Conservation (phyloP, 140 eudicot species). For the Erigeron philadelphicus region DNA sequence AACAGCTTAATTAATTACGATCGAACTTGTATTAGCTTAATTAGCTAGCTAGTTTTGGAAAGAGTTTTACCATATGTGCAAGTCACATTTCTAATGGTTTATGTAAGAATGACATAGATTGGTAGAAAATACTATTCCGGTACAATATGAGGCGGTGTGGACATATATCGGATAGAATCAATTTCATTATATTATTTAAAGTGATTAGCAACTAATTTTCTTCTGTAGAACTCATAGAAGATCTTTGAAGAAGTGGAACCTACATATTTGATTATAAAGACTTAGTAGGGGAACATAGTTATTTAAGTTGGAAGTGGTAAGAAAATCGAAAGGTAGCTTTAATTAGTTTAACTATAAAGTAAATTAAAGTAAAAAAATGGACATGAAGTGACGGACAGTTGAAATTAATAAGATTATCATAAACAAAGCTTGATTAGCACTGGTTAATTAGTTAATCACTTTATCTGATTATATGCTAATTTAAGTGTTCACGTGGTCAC, state of each 20-base stretch:
- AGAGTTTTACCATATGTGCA: no score
- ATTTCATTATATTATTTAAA: no score
- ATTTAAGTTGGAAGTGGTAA: conserved; percentile 3
- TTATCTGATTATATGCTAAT: conserved; percentile 16
- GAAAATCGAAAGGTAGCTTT: conserved; percentile 12
- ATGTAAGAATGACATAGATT: no score
- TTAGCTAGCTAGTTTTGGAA: no score
- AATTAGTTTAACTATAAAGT: conserved; percentile 15
- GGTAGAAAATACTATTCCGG: no score
- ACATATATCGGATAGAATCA: no score
- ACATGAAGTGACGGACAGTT: conserved; percentile 31
- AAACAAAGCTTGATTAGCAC: conserved; percentile 31
- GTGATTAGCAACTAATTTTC: no score
- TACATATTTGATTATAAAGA: not conserved
- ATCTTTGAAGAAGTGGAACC: not conserved
- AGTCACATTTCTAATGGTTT: no score
- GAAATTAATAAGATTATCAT: conserved; percentile 36
- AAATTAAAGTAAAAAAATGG: conserved; percentile 30
- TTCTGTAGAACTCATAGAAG: no score
- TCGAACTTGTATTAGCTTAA: no score
- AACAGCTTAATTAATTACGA: no score
- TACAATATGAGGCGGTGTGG: no score
- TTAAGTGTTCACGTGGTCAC: conserved; percentile 36
- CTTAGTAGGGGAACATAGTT: not conserved
- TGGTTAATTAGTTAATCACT: conserved; percentile 19